Conservation (phyloP, 345 rosid genomes). For the Reutealis trisperma region DNA sequence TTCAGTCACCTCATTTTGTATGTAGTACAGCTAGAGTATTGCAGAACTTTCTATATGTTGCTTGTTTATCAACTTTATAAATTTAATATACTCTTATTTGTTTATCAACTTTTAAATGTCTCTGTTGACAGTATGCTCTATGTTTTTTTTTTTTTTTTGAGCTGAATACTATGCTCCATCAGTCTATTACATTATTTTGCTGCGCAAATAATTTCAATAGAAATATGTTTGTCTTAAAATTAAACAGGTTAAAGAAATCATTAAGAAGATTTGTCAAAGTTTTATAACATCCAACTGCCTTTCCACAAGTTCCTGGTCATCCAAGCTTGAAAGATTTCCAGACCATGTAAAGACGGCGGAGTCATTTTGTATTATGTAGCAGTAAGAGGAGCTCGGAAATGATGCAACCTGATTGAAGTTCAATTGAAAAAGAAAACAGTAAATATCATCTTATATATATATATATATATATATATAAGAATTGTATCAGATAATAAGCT, state of each 20-base stretch:
- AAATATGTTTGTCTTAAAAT: constrained; percentile 12
- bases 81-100: no score
- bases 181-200: neutral
- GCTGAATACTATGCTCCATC: neutral
- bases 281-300: constrained; percentile 94
- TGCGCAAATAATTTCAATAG: neutral
- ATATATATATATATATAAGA: no score
- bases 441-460: constrained; percentile 12
- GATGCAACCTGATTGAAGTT: constrained; percentile 65
- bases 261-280: constrained; percentile 45
- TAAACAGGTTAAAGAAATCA: constrained; percentile 7
- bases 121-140: neutral
- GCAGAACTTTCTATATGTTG: no score
- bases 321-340: constrained; percentile 79
- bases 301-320: constrained; percentile 84
- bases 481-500: no score
- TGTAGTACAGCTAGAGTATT: no score
- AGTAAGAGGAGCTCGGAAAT: constrained; percentile 84
- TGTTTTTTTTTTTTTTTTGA: no score
- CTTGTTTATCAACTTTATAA: no score
- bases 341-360: constrained; percentile 87
- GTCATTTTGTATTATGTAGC: constrained; percentile 82
- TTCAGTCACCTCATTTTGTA: no score
- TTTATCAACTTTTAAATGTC: neutral
- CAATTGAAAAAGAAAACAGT: neutral